A percentile compares a stretch with the other conserved stretches of the same genome.
These are phyloP conservation scores for Amaranthus cruentus DNA, from an alignment of 148 eudicot genomes.

Conservation along the genomic window DNA sequence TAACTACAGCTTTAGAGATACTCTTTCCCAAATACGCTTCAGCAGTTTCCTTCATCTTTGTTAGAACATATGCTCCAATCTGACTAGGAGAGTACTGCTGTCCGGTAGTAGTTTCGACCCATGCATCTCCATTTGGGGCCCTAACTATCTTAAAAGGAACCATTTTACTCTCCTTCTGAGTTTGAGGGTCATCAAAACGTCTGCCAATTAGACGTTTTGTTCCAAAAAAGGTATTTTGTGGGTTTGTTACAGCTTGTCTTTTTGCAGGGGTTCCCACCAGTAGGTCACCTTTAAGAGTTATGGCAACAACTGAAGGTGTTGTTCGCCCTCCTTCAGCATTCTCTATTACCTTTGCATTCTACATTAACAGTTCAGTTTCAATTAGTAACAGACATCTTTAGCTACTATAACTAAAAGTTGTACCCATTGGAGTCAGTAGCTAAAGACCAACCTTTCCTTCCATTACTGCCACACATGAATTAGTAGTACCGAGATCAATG, in stretches of 20 bases:
- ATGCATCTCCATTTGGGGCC: slow-evolving; percentile 59
- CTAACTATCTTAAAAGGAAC: slow-evolving; percentile 48
- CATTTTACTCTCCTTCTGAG: slow-evolving; percentile 53
- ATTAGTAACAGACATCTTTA: not conserved
- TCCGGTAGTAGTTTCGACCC: slow-evolving; percentile 56
- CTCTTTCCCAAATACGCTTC: slow-evolving; percentile 51
- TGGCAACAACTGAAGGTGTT: slow-evolving; percentile 57
- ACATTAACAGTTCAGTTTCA: not conserved
- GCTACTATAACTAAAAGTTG: not conserved
- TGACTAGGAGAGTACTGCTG: slow-evolving; percentile 59
- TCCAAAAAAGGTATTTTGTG: slow-evolving; percentile 42
- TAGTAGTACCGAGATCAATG: slow-evolving; percentile 61
- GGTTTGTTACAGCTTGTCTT: slow-evolving; percentile 55
- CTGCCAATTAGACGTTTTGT: slow-evolving; percentile 57
- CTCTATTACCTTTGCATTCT: slow-evolving; percentile 61
- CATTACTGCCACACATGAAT: slow-evolving; percentile 62
- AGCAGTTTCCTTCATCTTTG: slow-evolving; percentile 56
- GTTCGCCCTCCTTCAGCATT: slow-evolving; percentile 59
- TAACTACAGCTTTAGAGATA: slow-evolving; percentile 45
- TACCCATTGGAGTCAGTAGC: not conserved
- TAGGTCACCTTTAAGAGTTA: slow-evolving; percentile 44
- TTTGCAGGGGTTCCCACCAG: slow-evolving; percentile 55
- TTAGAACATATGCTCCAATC: slow-evolving; percentile 48
- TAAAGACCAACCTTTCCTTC: slow-evolving; percentile 44
- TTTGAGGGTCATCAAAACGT: slow-evolving; percentile 49